Percentiles rank a stretch among this genome's conserved stretches.
phyloP scores from a whole-genome alignment of 2,329 filamentous ascomycete genomes.

The Rhynchosporium graminicola region DNA sequence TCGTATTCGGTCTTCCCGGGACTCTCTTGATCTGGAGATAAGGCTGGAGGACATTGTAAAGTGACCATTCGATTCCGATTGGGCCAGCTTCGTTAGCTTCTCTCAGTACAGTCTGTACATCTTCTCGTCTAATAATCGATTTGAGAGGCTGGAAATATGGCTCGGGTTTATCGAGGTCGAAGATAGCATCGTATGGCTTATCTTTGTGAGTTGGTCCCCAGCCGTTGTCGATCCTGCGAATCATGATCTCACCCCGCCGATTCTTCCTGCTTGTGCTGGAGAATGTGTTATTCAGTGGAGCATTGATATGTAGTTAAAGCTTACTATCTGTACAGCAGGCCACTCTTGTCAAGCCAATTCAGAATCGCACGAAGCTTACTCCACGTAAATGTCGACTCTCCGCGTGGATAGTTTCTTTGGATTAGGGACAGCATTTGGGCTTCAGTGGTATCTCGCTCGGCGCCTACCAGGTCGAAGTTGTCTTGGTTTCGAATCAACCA shows the following conservation, averaged over 20 bases:
- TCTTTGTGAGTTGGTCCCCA: neutral
- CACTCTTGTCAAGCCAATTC: neutral
- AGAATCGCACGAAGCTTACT: neutral
- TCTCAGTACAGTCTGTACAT: neutral
- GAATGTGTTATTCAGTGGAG: neutral
- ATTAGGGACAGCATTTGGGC: neutral
- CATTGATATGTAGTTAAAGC: neutral
- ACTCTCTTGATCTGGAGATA: neutral
- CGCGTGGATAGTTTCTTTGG: neutral
- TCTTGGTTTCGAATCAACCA: neutral
- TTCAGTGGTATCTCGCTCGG: neutral
- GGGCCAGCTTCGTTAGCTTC: neutral
- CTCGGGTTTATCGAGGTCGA: neutral
- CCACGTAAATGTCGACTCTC: neutral
- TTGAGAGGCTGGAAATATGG: neutral
- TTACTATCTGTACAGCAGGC: neutral
- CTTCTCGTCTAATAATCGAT: constrained; percentile 1
- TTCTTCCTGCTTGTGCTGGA: neutral
- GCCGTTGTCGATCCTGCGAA: neutral
- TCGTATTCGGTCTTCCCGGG: neutral
- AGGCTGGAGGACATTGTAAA: neutral
- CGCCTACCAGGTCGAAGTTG: neutral
- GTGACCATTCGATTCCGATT: neutral
- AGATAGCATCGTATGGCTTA: neutral
- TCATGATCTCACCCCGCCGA: neutral